A percentile compares a stretch with the other conserved stretches of the same genome.
phyloP scores from a whole-genome alignment of 2,329 filamentous ascomycete genomes.

The Penicillium sp. region DNA sequence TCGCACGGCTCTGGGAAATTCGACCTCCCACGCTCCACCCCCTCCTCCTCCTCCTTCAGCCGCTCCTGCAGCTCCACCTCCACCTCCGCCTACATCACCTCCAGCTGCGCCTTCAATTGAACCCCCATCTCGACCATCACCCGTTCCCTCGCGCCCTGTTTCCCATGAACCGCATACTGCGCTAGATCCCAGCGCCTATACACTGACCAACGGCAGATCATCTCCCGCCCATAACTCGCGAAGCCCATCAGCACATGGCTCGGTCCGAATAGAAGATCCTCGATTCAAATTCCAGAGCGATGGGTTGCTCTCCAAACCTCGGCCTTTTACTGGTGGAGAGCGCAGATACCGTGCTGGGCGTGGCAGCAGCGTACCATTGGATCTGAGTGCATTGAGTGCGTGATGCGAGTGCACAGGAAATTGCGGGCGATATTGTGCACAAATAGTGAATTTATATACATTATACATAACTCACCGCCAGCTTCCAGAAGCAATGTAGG shows the following conservation, averaged over 20 bases:
- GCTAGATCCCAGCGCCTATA: conserved; percentile 78
- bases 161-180: conserved; percentile 61
- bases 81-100: conserved; percentile 41
- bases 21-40: conserved; percentile 49
- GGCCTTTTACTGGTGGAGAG: conserved; percentile 73
- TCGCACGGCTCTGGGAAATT: conserved; percentile 59
- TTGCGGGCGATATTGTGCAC: conserved; percentile 31
- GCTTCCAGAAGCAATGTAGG: not conserved
- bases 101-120: conserved; percentile 45
- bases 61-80: conserved; percentile 50
- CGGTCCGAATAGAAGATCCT: conserved; percentile 70
- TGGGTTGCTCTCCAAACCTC: conserved; percentile 78
- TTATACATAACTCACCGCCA: conserved; percentile 6
- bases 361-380: conserved; percentile 90
- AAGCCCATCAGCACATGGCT: conserved; percentile 30
- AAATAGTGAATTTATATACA: conserved; percentile 27
- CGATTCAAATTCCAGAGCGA: conserved; percentile 90
- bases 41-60: conserved; percentile 53
- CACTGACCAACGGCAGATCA: conserved; percentile 65
- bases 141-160: conserved; percentile 38
- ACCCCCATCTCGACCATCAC: conserved; percentile 49
- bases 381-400: conserved; percentile 60
- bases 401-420: conserved; percentile 30
- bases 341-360: conserved; percentile 87
- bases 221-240: conserved; percentile 31